Base-by-base conservation (phyloP, 176 grass and related monocot genomes). In the Triticum monococcum region DNA sequence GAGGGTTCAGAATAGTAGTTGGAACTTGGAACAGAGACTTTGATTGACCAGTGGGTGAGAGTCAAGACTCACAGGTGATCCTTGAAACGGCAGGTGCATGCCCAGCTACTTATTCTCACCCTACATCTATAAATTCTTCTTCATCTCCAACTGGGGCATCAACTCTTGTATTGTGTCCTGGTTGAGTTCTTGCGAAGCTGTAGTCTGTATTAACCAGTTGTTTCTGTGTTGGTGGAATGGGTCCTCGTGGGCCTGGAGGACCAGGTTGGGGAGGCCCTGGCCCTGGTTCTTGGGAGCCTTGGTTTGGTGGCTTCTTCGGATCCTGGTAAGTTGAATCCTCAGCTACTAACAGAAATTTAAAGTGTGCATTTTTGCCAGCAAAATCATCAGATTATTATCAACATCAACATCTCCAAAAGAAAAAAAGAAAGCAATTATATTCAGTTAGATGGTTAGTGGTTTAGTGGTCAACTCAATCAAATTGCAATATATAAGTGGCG, bases 181-280 rank as follows among this genome's bases (percentile, higher is more conserved):
- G 22, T 11, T 12, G 46, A 63, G 64, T 78, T 31, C 40, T 71
- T 73, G 81, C 22, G 78, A 79, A 65, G 59, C 38, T 82, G 41
- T 30, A 13, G 69, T 16, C 56, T 32, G 75, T n/a, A 38, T 23
- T 78, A 31, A 2, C 18, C 12, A 71, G 20, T 20, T 18, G 77
- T 20, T 71, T 71, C 69, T 62, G 61, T 52, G 60, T 79, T 12
- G 86, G 85, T 23, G 66, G 69, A 70, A 87, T 88, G 71, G 89
- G 18, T 80, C 60, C 61, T 13, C 89, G 3, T 22, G 86, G 89
- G 87, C 77, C 85, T 3, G 81, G 72, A 75, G 86, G 92, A 37
- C 59, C 74, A 36, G 85, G n/a, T 45, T 28, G 5, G 24, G 82
- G 81, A 31, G 85, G 81, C 5, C 45, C 92, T 71, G 82, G 66